Percentiles rank a stretch among this genome's conserved stretches.
Conservation (phyloP, 257 asterid species). For the Ballota nigra region DNA sequence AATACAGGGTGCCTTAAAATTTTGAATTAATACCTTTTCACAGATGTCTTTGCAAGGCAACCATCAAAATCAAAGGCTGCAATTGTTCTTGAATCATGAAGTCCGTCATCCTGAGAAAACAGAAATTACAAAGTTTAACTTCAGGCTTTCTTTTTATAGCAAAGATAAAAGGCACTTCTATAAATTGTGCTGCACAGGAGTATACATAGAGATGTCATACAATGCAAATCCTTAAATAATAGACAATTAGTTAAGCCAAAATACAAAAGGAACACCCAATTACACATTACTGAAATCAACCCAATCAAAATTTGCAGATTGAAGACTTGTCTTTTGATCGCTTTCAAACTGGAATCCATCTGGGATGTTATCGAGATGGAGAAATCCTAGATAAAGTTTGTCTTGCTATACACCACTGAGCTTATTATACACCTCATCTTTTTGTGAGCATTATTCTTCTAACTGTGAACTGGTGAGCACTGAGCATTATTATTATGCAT, state of each 20-base stretch:
- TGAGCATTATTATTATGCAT: background rate
- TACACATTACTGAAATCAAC: background rate
- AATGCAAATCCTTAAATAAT: background rate
- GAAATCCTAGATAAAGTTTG: background rate
- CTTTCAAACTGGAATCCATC: background rate
- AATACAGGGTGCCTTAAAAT: conserved; percentile 29
- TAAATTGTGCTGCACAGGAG: background rate
- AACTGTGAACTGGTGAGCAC: background rate
- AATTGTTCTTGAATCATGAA: conserved; percentile 71
- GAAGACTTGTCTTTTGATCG: background rate
- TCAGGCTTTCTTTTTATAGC: background rate
- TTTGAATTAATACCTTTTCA: conserved; percentile 56
- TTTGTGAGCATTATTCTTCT: background rate
- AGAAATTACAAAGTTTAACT: background rate
- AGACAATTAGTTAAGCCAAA: background rate
- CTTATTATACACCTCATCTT: background rate
- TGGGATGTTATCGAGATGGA: background rate
- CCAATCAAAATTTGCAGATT: background rate
- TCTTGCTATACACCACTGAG: background rate
- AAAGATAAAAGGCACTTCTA: background rate
- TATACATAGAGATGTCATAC: background rate
- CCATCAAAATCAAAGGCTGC: conserved; percentile 99
- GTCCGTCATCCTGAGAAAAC: conserved; percentile 64
- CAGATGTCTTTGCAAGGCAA: conserved; percentile 83
- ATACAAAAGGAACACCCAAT: background rate